A percentile compares a stretch with the other conserved stretches of the same genome.
These are phyloP conservation scores for Lactuca sativa DNA, from an alignment of 129 eudicot genomes.

Conservation along the genomic window DNA sequence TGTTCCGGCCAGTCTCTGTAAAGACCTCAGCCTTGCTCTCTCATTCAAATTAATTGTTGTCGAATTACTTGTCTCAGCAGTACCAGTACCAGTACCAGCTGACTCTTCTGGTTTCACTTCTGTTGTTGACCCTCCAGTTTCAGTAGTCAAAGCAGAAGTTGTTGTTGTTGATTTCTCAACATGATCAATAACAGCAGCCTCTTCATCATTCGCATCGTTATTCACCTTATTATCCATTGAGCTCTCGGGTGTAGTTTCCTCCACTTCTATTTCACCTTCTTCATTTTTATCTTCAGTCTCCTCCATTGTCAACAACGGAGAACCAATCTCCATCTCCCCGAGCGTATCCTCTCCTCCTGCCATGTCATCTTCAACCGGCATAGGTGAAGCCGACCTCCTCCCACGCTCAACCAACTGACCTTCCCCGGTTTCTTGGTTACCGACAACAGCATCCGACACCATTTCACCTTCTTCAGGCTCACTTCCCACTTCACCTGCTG, in stretches of 20 bases:
- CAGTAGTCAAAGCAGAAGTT: conserved; percentile 20
- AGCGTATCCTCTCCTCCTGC: conserved; percentile 14
- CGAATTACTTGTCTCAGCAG: conserved; percentile 32
- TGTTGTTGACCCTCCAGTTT: conserved; percentile 24
- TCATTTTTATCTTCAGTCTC: conserved; percentile 61
- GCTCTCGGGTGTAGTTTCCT: conserved; percentile 41
- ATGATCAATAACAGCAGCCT: conserved; percentile 33
- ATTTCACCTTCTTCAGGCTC: conserved; percentile 91
- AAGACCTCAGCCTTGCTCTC: conserved; percentile 65
- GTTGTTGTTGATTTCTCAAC: conserved; percentile 33
- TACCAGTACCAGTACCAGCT: not conserved
- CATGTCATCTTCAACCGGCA: conserved; percentile 42
- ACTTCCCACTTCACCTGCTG: conserved; percentile 45
- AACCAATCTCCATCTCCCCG: conserved; percentile 51
- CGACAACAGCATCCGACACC: conserved; percentile 37
- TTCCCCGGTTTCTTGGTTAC: conserved; percentile 49
- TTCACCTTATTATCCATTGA: conserved; percentile 42
- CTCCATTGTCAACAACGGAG: conserved; percentile 47
- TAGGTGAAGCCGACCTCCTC: conserved; percentile 42
- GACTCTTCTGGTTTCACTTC: conserved; percentile 46
- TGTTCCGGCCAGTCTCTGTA: conserved; percentile 46
- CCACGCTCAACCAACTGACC: conserved; percentile 38
- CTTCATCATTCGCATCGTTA: conserved; percentile 40
- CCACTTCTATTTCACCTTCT: conserved; percentile 46
- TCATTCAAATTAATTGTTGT: conserved; percentile 60